Conservation (phyloP, 2,329 filamentous ascomycete genomes). For the Colletotrichum lindemuthianum region DNA sequence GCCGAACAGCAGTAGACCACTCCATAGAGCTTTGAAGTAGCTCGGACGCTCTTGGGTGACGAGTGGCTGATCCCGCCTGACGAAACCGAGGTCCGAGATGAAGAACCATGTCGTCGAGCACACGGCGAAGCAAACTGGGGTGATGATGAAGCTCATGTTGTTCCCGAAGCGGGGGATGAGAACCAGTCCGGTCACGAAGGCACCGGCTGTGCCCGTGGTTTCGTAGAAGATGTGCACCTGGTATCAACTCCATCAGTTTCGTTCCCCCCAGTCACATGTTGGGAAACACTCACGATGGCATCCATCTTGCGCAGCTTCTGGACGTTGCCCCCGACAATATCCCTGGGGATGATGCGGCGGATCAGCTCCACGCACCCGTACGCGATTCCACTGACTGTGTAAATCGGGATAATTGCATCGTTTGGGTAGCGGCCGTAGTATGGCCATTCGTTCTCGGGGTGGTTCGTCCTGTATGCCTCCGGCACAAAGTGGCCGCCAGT, state of each 20-base stretch:
- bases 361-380: constrained; percentile 63
- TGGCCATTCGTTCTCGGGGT: constrained; percentile 49
- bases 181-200: constrained; percentile 57
- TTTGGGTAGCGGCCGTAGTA: constrained; percentile 60
- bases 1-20: constrained; percentile 33
- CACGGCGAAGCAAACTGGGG: constrained; percentile 56
- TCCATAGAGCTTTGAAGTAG: constrained; percentile 9
- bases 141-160: constrained; percentile 62
- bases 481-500: constrained; percentile 56
- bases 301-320: constrained; percentile 60
- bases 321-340: constrained; percentile 61
- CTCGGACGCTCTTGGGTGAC: constrained; percentile 34
- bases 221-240: constrained; percentile 41
- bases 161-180: constrained; percentile 61
- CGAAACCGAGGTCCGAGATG: constrained; percentile 52
- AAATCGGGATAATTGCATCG: constrained; percentile 61
- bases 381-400: constrained; percentile 51
- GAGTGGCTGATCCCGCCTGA: constrained; percentile 35
- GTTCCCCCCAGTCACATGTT: too few species aligned
- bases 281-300: constrained; percentile 41
- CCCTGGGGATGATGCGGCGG: constrained; percentile 59
- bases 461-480: constrained; percentile 41
- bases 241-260: too few species aligned
- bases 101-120: constrained; percentile 57
- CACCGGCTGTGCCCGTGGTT: constrained; percentile 57